Conservation (phyloP, 306 rosid genomes). For the Coriaria nepalensis region DNA sequence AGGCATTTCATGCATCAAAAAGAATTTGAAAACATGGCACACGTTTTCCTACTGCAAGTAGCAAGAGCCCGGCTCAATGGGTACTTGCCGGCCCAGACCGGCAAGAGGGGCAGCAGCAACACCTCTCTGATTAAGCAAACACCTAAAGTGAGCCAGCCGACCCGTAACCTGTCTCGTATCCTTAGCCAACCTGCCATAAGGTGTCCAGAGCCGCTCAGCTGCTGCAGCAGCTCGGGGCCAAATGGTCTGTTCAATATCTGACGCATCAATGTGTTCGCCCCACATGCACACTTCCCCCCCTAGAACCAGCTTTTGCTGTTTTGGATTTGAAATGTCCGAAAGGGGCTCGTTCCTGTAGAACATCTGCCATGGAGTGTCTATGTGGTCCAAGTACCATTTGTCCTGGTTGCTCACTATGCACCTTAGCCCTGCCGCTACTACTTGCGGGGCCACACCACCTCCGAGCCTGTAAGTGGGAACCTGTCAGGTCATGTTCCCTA, state of each 20-base stretch:
- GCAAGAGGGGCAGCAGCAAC: conserved; percentile 29
- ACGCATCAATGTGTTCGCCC: conserved; percentile 28
- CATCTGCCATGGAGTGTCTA: conserved; percentile 26
- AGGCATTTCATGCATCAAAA: too few species aligned
- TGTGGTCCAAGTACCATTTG: conserved; percentile 35
- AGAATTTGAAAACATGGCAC: too few species aligned
- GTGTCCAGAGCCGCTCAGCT: conserved; percentile 39
- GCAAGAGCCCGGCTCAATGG: conserved; percentile 33
- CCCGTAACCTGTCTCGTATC: conserved; percentile 23
- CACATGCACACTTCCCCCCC: conserved; percentile 43
- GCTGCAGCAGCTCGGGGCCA: conserved; percentile 49
- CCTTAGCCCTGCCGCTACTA: conserved; percentile 27
- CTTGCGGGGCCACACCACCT: conserved; percentile 24
- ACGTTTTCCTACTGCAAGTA: conserved; percentile 9
- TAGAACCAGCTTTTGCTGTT: conserved; percentile 20
- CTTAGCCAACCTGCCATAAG: conserved; percentile 24
- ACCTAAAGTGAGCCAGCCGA: conserved; percentile 29
- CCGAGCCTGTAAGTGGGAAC: conserved; percentile 19
- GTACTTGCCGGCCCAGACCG: conserved; percentile 27
- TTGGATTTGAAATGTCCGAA: conserved; percentile 15
- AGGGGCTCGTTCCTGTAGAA: conserved; percentile 34
- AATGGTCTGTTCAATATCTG: conserved; percentile 31
- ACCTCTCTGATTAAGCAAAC: conserved; percentile 36
- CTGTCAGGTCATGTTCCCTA: neutral
- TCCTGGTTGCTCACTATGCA: conserved; percentile 45